phyloP scores from a whole-genome alignment of 2,329 filamentous ascomycete genomes.

The Aulographum hederae region DNA sequence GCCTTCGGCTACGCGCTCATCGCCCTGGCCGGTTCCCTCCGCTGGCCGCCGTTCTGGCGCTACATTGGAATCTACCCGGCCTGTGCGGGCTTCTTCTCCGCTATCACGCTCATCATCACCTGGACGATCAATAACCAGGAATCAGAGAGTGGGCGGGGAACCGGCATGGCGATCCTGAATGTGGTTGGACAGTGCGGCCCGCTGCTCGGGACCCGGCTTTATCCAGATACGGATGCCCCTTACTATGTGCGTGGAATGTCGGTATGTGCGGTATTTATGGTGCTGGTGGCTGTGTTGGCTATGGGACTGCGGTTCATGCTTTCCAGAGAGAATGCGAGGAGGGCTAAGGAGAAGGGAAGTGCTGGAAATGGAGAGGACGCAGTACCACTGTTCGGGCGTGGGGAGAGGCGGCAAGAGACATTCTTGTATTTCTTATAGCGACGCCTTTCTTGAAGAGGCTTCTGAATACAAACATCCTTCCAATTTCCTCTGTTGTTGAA shows the following conservation, averaged over 20 bases:
- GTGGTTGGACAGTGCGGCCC: conserved; percentile 67
- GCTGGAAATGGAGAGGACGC: not conserved
- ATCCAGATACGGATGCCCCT: conserved; percentile 30
- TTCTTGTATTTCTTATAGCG: no score
- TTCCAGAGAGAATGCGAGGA: conserved; percentile 13
- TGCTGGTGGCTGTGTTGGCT: conserved; percentile 24
- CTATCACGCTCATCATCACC: conserved; percentile 67
- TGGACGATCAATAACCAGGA: conserved; percentile 82
- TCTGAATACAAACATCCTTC: no score
- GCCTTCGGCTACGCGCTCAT: conserved; percentile 40
- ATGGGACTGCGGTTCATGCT: conserved; percentile 22
- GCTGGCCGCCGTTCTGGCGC: conserved; percentile 27
- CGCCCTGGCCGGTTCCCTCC: conserved; percentile 20
- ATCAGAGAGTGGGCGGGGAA: conserved; percentile 48
- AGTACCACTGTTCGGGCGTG: no score
- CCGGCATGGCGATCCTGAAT: conserved; percentile 66
- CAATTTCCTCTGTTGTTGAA: no score
- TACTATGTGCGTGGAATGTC: conserved; percentile 31
- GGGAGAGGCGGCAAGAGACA: no score
- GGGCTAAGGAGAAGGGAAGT: not conserved
- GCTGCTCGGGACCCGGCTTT: conserved; percentile 35
- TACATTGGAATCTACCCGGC: conserved; percentile 69
- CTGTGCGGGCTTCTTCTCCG: conserved; percentile 65
- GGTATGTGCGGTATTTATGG: conserved; percentile 32
- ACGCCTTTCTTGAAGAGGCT: no score